phyloP scores from a whole-genome alignment of 257 asterid genomes.

The Nicotiana sylvestris region DNA sequence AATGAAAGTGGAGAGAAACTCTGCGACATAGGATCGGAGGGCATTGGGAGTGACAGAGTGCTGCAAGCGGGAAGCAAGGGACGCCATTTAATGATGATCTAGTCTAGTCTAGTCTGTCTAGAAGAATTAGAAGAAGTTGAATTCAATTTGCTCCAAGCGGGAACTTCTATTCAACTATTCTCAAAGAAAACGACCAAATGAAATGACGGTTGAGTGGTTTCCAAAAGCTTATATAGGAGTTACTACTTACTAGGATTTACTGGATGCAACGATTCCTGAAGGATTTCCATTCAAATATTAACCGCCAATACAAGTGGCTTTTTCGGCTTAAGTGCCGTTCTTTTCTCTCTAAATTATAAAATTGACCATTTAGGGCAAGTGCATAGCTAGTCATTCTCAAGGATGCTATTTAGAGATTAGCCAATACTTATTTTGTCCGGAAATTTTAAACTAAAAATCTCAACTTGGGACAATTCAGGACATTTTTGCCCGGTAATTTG shows the following conservation, averaged over 20 bases:
- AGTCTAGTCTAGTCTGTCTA: no score
- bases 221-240: slow-evolving; percentile 22
- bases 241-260: background rate
- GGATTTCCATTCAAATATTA: slow-evolving; percentile 32
- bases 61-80: slow-evolving; percentile 53
- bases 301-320: slow-evolving; percentile 32
- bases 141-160: background rate
- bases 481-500: no score
- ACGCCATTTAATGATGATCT: slow-evolving; percentile 43
- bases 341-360: no score
- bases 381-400: no score
- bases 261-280: slow-evolving; percentile 34
- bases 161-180: background rate
- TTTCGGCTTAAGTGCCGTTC: background rate
- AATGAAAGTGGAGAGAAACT: slow-evolving; percentile 78
- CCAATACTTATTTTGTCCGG: no score
- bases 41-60: slow-evolving; percentile 58
- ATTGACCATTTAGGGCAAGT: no score
- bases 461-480: no score
- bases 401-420: no score
- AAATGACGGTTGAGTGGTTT: slow-evolving; percentile 7
- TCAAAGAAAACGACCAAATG: background rate
- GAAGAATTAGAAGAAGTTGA: background rate
- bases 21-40: slow-evolving; percentile 78
- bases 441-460: no score